Base-by-base conservation (phyloP, 768 basidiomycete species). In the Tephrocybe sp. region DNA sequence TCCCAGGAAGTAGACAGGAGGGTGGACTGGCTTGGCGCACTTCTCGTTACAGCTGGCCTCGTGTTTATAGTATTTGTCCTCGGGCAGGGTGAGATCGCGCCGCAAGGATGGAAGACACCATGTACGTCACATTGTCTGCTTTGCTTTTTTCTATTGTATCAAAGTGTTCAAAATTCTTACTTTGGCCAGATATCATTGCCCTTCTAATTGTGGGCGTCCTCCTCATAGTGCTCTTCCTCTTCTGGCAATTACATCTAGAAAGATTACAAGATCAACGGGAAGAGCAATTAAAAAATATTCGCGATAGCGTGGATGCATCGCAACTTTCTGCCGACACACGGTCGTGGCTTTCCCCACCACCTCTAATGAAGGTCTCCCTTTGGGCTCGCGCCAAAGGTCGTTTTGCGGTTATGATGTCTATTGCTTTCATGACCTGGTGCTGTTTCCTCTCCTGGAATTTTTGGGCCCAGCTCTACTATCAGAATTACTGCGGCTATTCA, bases 21-120 rank as follows among this genome's bases (percentile, higher is more conserved):
- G 0, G 72, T 91, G 0, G 89, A 92, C 56, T 91, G 86, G 85
- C 62, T 87, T 13, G 90, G 89, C 6, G 87, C 85, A 0, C 61
- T 74, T 9, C 63, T 90, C n/a, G 59, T 69, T 16, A 89, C 86
- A 1, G 59, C 69, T 0, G 87, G 86, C 0, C 67, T 91, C 23
- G 78, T 83, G 0, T 66, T 91, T 1, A 69, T 91, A 47, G 72
- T 84, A 5, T 91, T 90, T 56, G 80, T 82, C 1, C 74, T 92
- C 13, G 80, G 79, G 25, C 78, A 86, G 53, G 85, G 79, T 2
- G 70, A 74, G n/a, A 66, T 73, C 15, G 84, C 81, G 3, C 71
- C 77, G 0, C 39, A 79, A 3, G 77, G 79, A 8, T 90, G 86
- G 85, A 65, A 58, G 25, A 82, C 83, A 0, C 56, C 53, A 16